phyloP scores from a whole-genome alignment of 345 rosid species.

The Arabidopsis arenosa region DNA sequence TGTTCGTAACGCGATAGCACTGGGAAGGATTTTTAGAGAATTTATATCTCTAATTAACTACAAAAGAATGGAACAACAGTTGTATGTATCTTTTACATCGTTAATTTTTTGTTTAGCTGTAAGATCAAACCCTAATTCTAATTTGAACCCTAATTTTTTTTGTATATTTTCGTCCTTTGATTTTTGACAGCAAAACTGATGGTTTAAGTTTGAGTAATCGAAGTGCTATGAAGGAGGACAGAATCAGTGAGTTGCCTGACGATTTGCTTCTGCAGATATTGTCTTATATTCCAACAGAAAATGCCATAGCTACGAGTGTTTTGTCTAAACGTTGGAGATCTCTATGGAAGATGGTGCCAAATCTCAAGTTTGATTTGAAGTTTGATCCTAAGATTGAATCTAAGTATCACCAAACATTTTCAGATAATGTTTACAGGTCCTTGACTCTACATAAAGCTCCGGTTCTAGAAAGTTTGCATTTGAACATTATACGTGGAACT shows the following conservation, averaged over 20 bases:
- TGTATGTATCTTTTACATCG: not conserved
- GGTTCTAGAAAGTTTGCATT: not conserved
- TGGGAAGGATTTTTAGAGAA: not conserved
- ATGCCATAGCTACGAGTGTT: not conserved
- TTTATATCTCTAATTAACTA: not conserved
- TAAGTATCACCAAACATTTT: not conserved
- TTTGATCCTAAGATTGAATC: no score
- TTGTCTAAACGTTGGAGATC: not conserved
- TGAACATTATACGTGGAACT: not conserved
- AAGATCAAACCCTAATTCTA: not conserved
- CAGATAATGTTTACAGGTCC: not conserved
- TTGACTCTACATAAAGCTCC: not conserved
- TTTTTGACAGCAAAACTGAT: not conserved
- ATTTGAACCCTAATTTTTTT: not conserved
- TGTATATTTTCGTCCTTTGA: no score
- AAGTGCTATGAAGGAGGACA: not conserved
- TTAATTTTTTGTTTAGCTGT: not conserved
- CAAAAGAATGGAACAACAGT: slow-evolving; percentile 6
- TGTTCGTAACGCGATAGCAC: not conserved
- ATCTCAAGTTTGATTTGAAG: not conserved
- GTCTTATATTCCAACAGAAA: not conserved
- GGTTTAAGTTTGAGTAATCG: not conserved
- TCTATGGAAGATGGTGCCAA: slow-evolving; percentile 8
- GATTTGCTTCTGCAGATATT: not conserved
- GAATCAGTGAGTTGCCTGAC: not conserved